Conservation (phyloP, 2,329 filamentous ascomycete species). For the Xylariaceae sp. region DNA sequence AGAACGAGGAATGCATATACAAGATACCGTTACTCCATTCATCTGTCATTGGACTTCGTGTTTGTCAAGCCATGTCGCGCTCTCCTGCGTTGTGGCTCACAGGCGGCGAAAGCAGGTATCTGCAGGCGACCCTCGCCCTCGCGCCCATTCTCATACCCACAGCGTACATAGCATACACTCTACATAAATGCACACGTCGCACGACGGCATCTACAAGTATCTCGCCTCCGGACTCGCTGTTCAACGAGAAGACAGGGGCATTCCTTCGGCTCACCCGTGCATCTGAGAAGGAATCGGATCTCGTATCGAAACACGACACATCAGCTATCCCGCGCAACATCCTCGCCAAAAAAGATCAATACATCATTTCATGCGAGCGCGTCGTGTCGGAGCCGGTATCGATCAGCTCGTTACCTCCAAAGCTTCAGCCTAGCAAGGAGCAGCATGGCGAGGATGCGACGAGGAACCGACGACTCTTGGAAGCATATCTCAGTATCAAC, state of each 20-base stretch:
- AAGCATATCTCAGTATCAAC: constrained; percentile 19
- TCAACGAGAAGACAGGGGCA: background rate
- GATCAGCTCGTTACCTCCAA: constrained; percentile 4
- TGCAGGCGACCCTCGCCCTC: constrained; percentile 11
- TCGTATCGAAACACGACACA: background rate
- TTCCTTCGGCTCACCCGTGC: too few relatives aligned
- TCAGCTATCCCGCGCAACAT: constrained; percentile 11
- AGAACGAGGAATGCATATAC: too few relatives aligned
- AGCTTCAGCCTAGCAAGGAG: background rate
- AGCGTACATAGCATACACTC: constrained; percentile 12
- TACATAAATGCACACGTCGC: constrained; percentile 9
- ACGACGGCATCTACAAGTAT: constrained; percentile 9
- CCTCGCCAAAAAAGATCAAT: background rate
- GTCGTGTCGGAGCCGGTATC: constrained; percentile 16
- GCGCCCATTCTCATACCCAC: constrained; percentile 16
- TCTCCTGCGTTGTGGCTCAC: constrained; percentile 1
- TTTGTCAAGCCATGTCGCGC: background rate
- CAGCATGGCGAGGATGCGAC: background rate
- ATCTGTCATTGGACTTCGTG: background rate
- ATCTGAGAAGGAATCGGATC: too few relatives aligned
- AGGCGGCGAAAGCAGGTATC: background rate
- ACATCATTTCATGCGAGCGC: constrained; percentile 20
- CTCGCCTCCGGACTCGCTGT: constrained; percentile 10
- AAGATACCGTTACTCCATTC: too few relatives aligned
- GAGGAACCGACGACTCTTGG: constrained; percentile 7